Evolutionary conservation across 139 green algal species (phyloP), one percentile per base, ranked within the genome.

Genomic region (Auxenochlorella pyrenoidosa): DNA sequence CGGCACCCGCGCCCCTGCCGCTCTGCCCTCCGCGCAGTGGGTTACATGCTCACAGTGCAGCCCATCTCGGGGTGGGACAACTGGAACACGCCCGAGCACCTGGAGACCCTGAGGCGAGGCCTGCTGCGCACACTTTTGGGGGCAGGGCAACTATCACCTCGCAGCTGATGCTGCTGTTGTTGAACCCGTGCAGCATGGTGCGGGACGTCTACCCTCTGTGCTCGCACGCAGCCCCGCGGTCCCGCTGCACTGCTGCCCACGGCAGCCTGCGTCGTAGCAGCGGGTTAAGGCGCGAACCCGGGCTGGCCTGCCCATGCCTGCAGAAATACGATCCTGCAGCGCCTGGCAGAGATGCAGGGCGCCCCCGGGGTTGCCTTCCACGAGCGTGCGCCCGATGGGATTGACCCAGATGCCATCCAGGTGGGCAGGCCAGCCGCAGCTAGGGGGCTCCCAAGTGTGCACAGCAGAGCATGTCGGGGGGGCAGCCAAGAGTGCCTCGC

Each of bases 31-130:
- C 5, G 40, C 28, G 79, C 80, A 85, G 80, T 85, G 30, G 80
- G 80, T 12, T 65, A 77, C 80, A 85, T 4, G 80, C 60, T 85
- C 59, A 75, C 63, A 12, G 80, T 85, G 80, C 83, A 85, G 30
- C 58, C 87, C 0, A 77, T 65, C 30, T 15, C 58, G 26, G 82
- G 79, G 1, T 68, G 88, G 38, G 71, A 86, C 41, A 92, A 95
- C 73, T 51, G 75, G 36, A 97, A 97, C 91, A 86, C 80, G 0
- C 40, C 41, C 4, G 89, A 93, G 54, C 86, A 90, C 41, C 85
- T 96, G 60, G 91, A 94, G 8, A 79, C 71, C 47, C 82, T 95
- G 5, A 83, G 83, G 66, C 77, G 32, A 3, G 77, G 15, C 22
- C 12, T 70, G 43, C 44, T 13, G 41, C 40, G 16, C 16, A 68